Base-by-base conservation (phyloP, 768 basidiomycete species). In the Russula dissimulans region DNA sequence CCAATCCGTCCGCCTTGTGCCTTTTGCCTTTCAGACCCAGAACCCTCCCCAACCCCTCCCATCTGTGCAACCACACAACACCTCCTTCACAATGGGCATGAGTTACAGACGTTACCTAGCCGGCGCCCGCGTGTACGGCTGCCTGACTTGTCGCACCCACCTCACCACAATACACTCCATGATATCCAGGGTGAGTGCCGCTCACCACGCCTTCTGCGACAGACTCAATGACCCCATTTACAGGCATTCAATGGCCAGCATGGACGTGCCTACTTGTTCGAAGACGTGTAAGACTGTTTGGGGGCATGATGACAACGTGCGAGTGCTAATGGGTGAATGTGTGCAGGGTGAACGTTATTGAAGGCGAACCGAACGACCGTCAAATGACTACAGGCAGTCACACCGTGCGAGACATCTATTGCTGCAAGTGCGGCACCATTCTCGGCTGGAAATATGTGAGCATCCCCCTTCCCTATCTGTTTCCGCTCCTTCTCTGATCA, bases 361-460 rank as follows among this genome's bases (percentile, higher is more conserved):
- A 91, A 72, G 94, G 94, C 61, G 87, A 91, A 66, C 86, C 91
- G 43, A 89, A 81, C 70, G 95, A 97, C 71, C 81, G 97, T 63
- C 83, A 85, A 59, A 99, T 98, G 95, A 95, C 94, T 34, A 99
- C 95, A 22, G 95, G 95, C 22, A 84, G 89, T 67, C 97, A 99
- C 75, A 91, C 88, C 31, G 95, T 99, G 38, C 86, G 95, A 58
- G 95, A 99, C 71, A 92, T 98, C 64, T 91, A 83, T 73, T 99
- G 95, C 74, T 76, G 79, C 78, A 95, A 95, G 73, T 99, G 95
- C 73, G 81, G 83, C 61, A 82, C 81, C 52, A 82, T 80, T 17
- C 80, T 99, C 36, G 95, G 95, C 57, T 98, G 97, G 95, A 97
- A 97, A 93, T 99, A 99, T 72, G 97, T 91, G 71, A 72, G 86